Base-by-base conservation (phyloP, 2,329 filamentous ascomycete species). In the Alternaria sp. region DNA sequence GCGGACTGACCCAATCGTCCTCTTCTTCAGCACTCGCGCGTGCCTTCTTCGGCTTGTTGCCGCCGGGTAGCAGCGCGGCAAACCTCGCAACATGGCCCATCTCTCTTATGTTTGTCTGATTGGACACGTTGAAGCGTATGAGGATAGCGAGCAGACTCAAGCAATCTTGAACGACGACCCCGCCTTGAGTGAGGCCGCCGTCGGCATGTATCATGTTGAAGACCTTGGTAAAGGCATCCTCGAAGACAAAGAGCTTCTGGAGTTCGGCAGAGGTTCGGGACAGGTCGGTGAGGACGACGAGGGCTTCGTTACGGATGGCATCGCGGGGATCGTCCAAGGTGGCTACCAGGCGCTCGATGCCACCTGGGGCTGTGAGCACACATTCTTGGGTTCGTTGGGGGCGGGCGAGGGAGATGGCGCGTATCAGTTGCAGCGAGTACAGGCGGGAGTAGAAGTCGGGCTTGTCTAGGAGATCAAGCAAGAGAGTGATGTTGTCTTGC, bases 351-450 rank as follows among this genome's bases (percentile, higher is more conserved):
- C 93, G 89, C 30, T 93, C 92, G 53, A 97, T 93, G 25, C 95
- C 96, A 26, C 97, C 83, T 2, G 93, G 94, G 3, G 96, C 94
- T 5, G 90, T 92, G 62, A 97, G 90, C 49, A 99, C 90, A 79
- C 93, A 97, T 84, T 98, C 94, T 80, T 98, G 95, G 2, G 96
- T 96, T 73, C 96, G 87, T 77, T 97, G 94, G 4, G 94, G 92
- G 47, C 96, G 88, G 53, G 95, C 93, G 5, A 89, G 88, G 30
- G 93, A 89, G 63, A 98, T 96, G 53, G 94, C 92, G 23, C 91
- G 90, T 43, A 99, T 89, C 44, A 99, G 86, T 81, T 98, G 93
- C 26, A 99, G 83, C 5, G 93, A 92, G 81, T 98, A 98, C 1
- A 98, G 87, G 23, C 95, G 90, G 21, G 93, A 92, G 80, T 96